Evolutionary conservation across 306 rosid species (phyloP).

Genomic region (Datisca glomerata): DNA sequence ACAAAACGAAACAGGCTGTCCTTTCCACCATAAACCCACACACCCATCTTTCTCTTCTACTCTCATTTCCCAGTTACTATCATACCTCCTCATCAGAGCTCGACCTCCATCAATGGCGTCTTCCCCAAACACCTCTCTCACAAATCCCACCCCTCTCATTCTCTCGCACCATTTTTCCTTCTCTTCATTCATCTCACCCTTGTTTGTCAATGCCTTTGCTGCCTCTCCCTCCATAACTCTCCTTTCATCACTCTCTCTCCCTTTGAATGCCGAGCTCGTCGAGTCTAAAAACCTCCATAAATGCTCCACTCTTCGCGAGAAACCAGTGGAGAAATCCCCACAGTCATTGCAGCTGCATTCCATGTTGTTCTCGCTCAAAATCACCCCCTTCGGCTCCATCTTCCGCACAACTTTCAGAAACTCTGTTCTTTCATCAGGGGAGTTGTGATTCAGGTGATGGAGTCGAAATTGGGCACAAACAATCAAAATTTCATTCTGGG

Average conservation of each 20-base stretch:
- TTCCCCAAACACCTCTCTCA: slow-evolving; percentile 37
- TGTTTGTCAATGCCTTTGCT: slow-evolving; percentile 51
- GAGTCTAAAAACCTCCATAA: slow-evolving; percentile 82
- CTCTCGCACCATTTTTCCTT: slow-evolving; percentile 77
- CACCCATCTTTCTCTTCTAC: slow-evolving; percentile 44
- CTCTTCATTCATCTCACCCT: slow-evolving; percentile 63
- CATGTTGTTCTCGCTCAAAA: slow-evolving; percentile 64
- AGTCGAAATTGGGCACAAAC: slow-evolving; percentile 76
- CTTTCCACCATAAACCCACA: slow-evolving; percentile 75
- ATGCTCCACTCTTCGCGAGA: slow-evolving; percentile 49
- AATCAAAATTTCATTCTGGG: slow-evolving; percentile 46
- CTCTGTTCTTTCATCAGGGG: slow-evolving; percentile 49
- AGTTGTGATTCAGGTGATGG: slow-evolving; percentile 50
- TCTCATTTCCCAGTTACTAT: slow-evolving; percentile 77
- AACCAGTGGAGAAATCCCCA: slow-evolving; percentile 45
- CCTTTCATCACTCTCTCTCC: slow-evolving; percentile 67
- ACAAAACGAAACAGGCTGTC: slow-evolving; percentile 68
- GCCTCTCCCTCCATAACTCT: slow-evolving; percentile 92
- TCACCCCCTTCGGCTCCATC: slow-evolving; percentile 67
- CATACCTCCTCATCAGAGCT: slow-evolving; percentile 81
- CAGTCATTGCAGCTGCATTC: slow-evolving; percentile 67
- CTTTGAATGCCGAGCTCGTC: slow-evolving; percentile 66
- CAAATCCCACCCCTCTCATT: slow-evolving; percentile 62
- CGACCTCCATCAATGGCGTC: slow-evolving; percentile 64
- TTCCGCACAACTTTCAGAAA: slow-evolving; percentile 35